phyloP scores from a whole-genome alignment of 768 basidiomycete species.

The Lactarius pseudohatsudake region DNA sequence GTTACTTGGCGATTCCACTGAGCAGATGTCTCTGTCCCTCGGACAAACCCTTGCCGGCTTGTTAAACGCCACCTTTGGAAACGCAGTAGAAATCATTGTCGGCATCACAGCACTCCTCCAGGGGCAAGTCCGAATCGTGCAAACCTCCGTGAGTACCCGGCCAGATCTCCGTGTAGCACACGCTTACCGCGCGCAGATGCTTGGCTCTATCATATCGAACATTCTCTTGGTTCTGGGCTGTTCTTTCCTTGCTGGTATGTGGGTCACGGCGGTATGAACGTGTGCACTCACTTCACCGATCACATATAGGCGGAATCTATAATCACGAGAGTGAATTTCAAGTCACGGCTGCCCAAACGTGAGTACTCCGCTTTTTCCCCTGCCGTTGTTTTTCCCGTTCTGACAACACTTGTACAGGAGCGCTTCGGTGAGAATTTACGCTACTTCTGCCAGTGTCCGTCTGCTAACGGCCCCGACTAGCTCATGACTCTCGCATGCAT shows the following conservation, averaged over 20 bases:
- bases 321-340: constrained; percentile 72
- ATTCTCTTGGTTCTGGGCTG: constrained; percentile 87
- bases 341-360: constrained; percentile 86
- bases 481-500: constrained; percentile 87
- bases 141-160: constrained; percentile 67
- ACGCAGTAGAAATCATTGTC: constrained; percentile 87
- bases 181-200: constrained; percentile 51
- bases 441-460: constrained; percentile 3
- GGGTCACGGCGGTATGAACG: background rate
- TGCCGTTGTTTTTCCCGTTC: background rate
- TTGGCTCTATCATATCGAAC: constrained; percentile 91
- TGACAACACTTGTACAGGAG: constrained; percentile 17
- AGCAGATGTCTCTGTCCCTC: constrained; percentile 73
- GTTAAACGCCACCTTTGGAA: constrained; percentile 81
- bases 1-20: constrained; percentile 80
- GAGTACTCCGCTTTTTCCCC: constrained; percentile 34
- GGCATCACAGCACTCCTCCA: constrained; percentile 71
- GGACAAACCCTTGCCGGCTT: constrained; percentile 87
- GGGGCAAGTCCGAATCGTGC: constrained; percentile 86
- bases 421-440: constrained; percentile 21
- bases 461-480: constrained; percentile 36
- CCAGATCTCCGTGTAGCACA: background rate
- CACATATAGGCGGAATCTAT: constrained; percentile 59
- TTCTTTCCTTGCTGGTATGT: constrained; percentile 79
- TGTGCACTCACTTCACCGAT: background rate